phyloP scores from a whole-genome alignment of 768 basidiomycete genomes.

The Gymnopilus junonius region DNA sequence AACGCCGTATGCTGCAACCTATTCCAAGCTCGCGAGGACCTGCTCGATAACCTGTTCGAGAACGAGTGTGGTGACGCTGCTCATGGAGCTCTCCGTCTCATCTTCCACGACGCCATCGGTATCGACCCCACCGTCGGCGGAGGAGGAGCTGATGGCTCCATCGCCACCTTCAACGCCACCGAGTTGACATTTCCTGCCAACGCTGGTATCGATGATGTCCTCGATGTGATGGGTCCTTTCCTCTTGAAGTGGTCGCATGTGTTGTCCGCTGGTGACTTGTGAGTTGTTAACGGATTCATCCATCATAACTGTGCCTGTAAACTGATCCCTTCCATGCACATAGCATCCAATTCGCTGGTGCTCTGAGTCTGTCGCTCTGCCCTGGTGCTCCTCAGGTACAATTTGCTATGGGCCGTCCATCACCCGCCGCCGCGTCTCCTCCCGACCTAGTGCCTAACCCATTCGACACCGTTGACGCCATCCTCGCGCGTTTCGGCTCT shows the following conservation, averaged over 20 bases:
- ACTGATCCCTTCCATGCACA: not conserved
- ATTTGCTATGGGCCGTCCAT: constrained; percentile 43
- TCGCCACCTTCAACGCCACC: constrained; percentile 46
- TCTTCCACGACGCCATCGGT: constrained; percentile 49
- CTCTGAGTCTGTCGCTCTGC: constrained; percentile 46
- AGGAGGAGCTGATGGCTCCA: constrained; percentile 53
- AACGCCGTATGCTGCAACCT: constrained; percentile 32
- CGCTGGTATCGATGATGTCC: constrained; percentile 45
- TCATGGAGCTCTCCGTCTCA: constrained; percentile 35
- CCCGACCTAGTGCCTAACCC: constrained; percentile 19
- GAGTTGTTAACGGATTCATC: constrained; percentile 21
- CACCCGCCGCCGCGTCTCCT: constrained; percentile 35
- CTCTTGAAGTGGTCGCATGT: constrained; percentile 38
- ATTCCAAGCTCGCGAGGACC: constrained; percentile 28
- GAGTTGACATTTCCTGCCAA: constrained; percentile 49
- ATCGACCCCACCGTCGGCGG: constrained; percentile 42
- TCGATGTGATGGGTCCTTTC: constrained; percentile 39
- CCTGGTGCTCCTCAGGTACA: constrained; percentile 45
- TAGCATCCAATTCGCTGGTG: constrained; percentile 51
- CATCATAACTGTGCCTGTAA: not conserved
- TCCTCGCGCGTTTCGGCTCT: constrained; percentile 38
- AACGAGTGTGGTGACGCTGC: constrained; percentile 35
- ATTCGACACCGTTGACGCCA: constrained; percentile 29
- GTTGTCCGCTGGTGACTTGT: constrained; percentile 50
- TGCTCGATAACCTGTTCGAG: constrained; percentile 29